Percentiles rank a stretch among this genome's conserved stretches.
Evolutionary conservation across 371 early-diverging fungal genomes (phyloP).

Genomic region (Mucor irregularis): DNA sequence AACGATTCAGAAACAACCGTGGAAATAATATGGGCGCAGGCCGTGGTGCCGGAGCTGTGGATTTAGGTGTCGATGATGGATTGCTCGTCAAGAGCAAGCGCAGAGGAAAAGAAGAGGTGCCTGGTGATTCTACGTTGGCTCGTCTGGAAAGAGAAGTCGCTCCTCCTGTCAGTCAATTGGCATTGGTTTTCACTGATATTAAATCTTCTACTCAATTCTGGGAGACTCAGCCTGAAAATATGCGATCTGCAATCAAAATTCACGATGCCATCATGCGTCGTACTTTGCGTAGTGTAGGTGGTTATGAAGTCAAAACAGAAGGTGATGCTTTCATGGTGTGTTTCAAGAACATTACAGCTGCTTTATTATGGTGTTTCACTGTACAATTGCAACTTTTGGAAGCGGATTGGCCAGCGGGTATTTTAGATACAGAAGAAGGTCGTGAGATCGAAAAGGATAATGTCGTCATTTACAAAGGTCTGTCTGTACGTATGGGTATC

Average conservation of each 20-base stretch:
- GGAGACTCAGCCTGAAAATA: conserved; percentile 85
- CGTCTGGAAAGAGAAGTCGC: conserved; percentile 78
- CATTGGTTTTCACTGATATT: conserved; percentile 95
- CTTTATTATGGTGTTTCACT: conserved; percentile 88
- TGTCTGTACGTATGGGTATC: conserved; percentile 95
- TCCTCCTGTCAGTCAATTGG: conserved; percentile 84
- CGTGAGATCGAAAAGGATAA: conserved; percentile 69
- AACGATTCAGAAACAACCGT: conserved; percentile 25
- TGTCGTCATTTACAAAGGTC: conserved; percentile 77
- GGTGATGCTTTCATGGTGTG: conserved; percentile 97
- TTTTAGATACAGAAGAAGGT: conserved; percentile 80
- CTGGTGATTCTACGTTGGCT: conserved; percentile 63
- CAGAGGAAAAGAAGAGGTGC: conserved; percentile 50
- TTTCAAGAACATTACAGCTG: conserved; percentile 85
- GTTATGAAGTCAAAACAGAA: conserved; percentile 98
- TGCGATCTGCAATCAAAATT: conserved; percentile 87
- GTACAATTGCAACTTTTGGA: conserved; percentile 84
- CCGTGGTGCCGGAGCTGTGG: conserved; percentile 11
- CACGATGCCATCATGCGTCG: conserved; percentile 89
- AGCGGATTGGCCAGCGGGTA: conserved; percentile 92
- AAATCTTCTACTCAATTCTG: conserved; percentile 93
- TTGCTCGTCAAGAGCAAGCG: conserved; percentile 38
- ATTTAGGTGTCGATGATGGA: conserved; percentile 20
- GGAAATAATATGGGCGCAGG: conserved; percentile 26
- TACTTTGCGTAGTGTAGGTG: conserved; percentile 80